Conservation (phyloP, 2,329 filamentous ascomycete genomes). For the Rhinocladiella similis region DNA sequence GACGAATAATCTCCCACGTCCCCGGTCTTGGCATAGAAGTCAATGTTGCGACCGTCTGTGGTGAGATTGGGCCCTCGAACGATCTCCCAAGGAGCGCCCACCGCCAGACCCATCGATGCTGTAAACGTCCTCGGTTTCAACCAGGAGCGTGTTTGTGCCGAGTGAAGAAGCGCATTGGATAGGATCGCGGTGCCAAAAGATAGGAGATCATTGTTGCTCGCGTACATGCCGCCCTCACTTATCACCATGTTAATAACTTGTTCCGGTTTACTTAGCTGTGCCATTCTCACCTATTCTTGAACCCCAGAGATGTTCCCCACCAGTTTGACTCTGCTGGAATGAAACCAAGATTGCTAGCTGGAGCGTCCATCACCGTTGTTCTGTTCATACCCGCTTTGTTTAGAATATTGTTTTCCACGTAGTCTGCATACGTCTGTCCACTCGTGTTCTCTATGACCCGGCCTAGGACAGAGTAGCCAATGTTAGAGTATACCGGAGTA, state of each 20-base stretch:
- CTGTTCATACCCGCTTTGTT: neutral
- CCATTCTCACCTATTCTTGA: neutral
- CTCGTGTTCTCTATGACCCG: constrained; percentile 48
- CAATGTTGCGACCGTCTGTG: constrained; percentile 1
- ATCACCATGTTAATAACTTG: too few species aligned
- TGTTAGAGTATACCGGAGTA: constrained; percentile 53
- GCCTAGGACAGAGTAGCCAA: constrained; percentile 48
- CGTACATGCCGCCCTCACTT: constrained; percentile 28
- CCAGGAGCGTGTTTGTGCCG: constrained; percentile 40
- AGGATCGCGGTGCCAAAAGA: constrained; percentile 35
- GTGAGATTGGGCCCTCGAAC: constrained; percentile 11
- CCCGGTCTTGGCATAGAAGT: constrained; percentile 11
- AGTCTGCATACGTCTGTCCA: constrained; percentile 40
- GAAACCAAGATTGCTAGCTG: neutral
- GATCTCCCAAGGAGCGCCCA: constrained; percentile 44
- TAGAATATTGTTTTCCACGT: constrained; percentile 43
- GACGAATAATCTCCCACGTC: constrained; percentile 3
- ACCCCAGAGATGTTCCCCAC: constrained; percentile 2
- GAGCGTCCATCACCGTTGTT: neutral
- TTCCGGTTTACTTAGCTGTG: too few species aligned
- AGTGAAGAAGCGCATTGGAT: constrained; percentile 36
- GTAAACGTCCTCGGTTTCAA: constrained; percentile 43
- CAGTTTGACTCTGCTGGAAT: constrained; percentile 4
- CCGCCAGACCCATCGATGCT: constrained; percentile 39
- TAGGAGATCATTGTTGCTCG: constrained; percentile 39